phyloP scores from a whole-genome alignment of 768 basidiomycete genomes.

The Mycena vitilis region DNA sequence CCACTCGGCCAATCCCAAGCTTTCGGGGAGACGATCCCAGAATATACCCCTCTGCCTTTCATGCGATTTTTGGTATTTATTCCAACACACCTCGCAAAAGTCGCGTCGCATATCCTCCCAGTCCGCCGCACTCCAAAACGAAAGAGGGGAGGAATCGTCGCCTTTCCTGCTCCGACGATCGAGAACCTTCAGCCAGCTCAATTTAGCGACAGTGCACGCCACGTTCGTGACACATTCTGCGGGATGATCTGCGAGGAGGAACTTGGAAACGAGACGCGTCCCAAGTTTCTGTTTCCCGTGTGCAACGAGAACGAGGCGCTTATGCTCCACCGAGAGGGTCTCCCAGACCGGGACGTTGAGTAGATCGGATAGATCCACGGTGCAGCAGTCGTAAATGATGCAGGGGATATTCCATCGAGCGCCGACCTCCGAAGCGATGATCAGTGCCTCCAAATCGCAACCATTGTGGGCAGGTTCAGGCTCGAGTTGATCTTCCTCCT shows the following conservation, averaged over 20 bases:
- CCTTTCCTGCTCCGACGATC: constrained; percentile 3
- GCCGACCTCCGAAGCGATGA: constrained; percentile 7
- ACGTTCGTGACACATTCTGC: neutral
- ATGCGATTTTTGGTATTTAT: neutral
- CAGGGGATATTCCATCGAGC: constrained; percentile 12
- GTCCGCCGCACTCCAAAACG: neutral
- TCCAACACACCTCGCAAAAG: constrained; percentile 5
- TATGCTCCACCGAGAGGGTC: neutral
- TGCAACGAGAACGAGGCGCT: constrained; percentile 3
- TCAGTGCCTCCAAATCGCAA: neutral
- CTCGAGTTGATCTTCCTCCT: neutral
- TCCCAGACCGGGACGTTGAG: neutral
- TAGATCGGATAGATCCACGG: neutral
- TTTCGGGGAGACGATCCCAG: neutral
- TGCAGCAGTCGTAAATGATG: constrained; percentile 20
- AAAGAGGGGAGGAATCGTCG: constrained; percentile 1
- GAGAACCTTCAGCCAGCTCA: neutral
- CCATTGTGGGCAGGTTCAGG: neutral
- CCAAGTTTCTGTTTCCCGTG: constrained; percentile 12
- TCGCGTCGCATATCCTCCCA: constrained; percentile 6
- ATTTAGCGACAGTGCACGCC: neutral
- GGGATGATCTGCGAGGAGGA: constrained; percentile 4
- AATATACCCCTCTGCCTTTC: neutral
- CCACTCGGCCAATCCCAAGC: neutral
- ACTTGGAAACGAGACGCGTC: neutral